Conservation (phyloP, 495 filamentous ascomycete genomes). For the Chaetomium fimeti region DNA sequence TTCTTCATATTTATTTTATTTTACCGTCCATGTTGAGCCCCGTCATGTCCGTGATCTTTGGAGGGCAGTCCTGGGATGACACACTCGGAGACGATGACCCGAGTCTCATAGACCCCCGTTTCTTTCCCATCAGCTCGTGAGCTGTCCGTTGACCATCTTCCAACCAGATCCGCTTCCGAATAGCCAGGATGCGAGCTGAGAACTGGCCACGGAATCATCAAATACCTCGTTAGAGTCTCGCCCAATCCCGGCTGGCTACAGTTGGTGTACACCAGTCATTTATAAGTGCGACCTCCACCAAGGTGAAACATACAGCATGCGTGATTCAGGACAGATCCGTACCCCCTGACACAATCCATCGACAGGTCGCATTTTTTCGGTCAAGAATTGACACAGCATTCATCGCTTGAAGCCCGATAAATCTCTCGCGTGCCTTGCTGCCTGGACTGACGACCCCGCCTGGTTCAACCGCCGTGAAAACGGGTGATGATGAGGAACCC, state of each 20-base stretch:
- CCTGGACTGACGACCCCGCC: neutral
- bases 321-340: neutral
- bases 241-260: conserved; percentile 4
- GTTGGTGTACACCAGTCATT: too few relatives aligned
- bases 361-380: neutral
- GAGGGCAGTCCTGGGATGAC: too few relatives aligned
- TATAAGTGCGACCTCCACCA: neutral
- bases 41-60: too few relatives aligned
- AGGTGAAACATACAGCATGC: neutral
- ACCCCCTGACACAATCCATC: neutral
- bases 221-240: neutral
- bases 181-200: neutral
- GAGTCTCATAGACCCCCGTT: too few relatives aligned
- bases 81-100: too few relatives aligned
- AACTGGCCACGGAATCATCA: neutral
- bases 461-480: conserved; percentile 1
- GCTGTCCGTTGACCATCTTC: neutral
- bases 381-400: neutral
- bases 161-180: neutral
- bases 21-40: too few relatives aligned
- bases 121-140: too few relatives aligned
- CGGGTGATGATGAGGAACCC: conserved; percentile 4
- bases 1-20: too few relatives aligned
- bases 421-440: neutral
- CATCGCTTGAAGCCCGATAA: neutral